These are phyloP conservation scores for Tritrichomonas musculus DNA, from an alignment of 208 protist genomes.

Conservation along the genomic window DNA sequence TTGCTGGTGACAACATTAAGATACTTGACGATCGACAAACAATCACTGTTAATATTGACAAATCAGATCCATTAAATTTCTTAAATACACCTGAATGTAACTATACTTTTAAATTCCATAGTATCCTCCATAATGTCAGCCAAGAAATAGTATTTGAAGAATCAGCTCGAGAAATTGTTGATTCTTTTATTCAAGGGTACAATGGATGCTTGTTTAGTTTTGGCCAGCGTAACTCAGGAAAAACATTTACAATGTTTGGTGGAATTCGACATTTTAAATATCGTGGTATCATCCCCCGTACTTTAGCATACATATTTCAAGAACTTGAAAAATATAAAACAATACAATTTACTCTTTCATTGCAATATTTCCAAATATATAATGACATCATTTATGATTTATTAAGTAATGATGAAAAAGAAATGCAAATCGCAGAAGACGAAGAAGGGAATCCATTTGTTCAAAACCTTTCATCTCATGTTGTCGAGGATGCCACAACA, in stretches of 20 bases:
- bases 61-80: slow-evolving; percentile 34
- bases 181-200: slow-evolving; percentile 35
- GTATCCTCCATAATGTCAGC: slow-evolving; percentile 4
- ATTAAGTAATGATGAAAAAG: not conserved
- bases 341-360: slow-evolving; percentile 25
- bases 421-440: slow-evolving; percentile 33
- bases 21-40: slow-evolving; percentile 2
- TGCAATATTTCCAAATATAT: slow-evolving; percentile 20
- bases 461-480: slow-evolving; percentile 2
- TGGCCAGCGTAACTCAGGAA: not conserved
- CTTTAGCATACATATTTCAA: slow-evolving; percentile 33
- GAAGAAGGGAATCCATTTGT: not conserved
- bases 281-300: slow-evolving; percentile 28
- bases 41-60: slow-evolving; percentile 30
- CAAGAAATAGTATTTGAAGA: slow-evolving; percentile 36
- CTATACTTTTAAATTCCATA: slow-evolving; percentile 32
- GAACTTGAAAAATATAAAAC: slow-evolving; percentile 24
- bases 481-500: not conserved
- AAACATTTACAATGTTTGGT: slow-evolving; percentile 36
- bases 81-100: slow-evolving; percentile 24
- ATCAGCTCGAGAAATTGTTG: slow-evolving; percentile 30
- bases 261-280: slow-evolving; percentile 25
- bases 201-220: slow-evolving; percentile 28
- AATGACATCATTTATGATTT: slow-evolving; percentile 34
- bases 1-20: slow-evolving; percentile 21